phyloP scores from a whole-genome alignment of 2,329 filamentous ascomycete species.

The Periglandula ipomoeae region DNA sequence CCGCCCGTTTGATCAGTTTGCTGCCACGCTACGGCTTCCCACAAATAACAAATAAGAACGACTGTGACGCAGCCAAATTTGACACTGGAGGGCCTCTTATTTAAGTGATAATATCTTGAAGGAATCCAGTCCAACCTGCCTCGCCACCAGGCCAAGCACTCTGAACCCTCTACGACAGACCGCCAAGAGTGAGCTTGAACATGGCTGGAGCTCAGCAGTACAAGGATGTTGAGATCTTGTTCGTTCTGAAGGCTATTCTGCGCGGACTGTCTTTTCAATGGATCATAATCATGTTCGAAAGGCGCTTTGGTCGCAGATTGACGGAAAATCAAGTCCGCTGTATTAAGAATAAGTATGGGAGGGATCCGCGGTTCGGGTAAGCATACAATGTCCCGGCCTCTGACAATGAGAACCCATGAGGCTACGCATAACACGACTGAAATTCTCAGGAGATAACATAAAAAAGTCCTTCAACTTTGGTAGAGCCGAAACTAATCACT shows the following conservation, averaged over 20 bases:
- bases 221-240: conserved; percentile 24
- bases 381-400: conserved; percentile 6
- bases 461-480: too few species aligned
- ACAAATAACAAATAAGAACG: not conserved
- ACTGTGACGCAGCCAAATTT: not conserved
- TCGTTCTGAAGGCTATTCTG: conserved; percentile 22
- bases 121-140: too few species aligned
- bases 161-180: too few species aligned
- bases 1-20: not conserved
- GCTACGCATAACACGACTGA: too few species aligned
- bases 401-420: too few species aligned
- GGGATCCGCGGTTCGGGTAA: conserved; percentile 29
- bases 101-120: too few species aligned
- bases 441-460: too few species aligned
- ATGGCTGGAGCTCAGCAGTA: conserved; percentile 29
- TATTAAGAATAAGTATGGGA: conserved; percentile 31
- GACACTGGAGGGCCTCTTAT: too few species aligned
- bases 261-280: conserved; percentile 15
- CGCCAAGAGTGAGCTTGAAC: not conserved
- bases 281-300: conserved; percentile 19
- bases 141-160: too few species aligned
- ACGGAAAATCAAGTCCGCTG: conserved; percentile 29
- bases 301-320: conserved; percentile 19
- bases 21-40: not conserved
- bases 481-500: not conserved